Base-by-base conservation (phyloP, 2,329 filamentous ascomycete genomes). In the Clonostachys rhizophaga region DNA sequence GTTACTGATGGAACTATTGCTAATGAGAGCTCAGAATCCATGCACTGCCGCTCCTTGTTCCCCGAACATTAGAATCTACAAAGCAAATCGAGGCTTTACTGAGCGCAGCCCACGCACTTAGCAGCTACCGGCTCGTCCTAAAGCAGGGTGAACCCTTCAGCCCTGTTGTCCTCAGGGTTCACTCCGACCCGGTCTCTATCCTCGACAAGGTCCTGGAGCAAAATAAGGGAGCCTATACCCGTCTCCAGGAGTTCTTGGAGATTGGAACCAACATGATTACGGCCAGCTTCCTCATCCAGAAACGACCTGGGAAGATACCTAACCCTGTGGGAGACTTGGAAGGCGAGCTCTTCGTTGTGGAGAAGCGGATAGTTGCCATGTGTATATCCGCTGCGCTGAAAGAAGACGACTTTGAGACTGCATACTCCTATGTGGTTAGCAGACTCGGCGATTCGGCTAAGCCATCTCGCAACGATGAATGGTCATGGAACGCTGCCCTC, bases 381-480 rank as follows among this genome's bases (percentile, higher is more conserved):
- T 90, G 88, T 52, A 83, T 92, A 39, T 84, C 90, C 59, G 83
- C 86, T 13, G 87, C 89, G 12, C 73, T 94, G 2, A 74, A 75
- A 10, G 87, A 91, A 59, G 84, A 91, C 52, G 89, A 83, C 60
- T 94, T 94, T 51, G 89, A 95, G 60, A 94, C 89, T 0, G 89
- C 89, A 11, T 94, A 92, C 62, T 91, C 87, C 0, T 92, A 89
- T 58, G 84, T 91, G 2, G 79, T 89, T 42, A 90, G 83, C 58
- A 80, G 86, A 18, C 72, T 94, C 1, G 72, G 75, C 8, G 49
- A 58, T 10, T 50, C 57, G 8, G 47, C 49, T 5, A 44, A 57
- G 20, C 54, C 52, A 18, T 53, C 52, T 17, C 47, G 48, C 16
- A 57, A 66, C 13, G 86, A 90, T 54, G 77, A 87, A 49, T 85